These are phyloP conservation scores for Amyloporia xantha DNA, from an alignment of 768 basidiomycete genomes.

Conservation along the genomic window DNA sequence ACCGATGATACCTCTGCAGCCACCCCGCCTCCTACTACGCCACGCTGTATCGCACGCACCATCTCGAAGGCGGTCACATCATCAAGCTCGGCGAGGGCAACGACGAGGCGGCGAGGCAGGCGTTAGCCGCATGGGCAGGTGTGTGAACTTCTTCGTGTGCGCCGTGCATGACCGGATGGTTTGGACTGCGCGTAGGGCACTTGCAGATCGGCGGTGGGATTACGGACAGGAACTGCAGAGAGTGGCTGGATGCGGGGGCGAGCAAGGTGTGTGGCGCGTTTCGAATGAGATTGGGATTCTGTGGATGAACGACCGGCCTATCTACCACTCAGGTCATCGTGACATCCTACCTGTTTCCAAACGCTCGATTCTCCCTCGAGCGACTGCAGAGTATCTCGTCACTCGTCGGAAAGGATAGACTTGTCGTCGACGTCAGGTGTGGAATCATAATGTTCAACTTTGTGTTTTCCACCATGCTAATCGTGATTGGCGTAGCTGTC, in stretches of 20 bases:
- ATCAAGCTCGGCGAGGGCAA: conserved; percentile 94
- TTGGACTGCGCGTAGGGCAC: conserved; percentile 38
- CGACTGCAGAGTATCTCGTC: conserved; percentile 55
- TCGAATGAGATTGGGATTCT: conserved; percentile 7
- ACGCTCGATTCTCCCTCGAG: conserved; percentile 69
- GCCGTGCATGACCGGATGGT: conserved; percentile 2
- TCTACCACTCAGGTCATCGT: conserved; percentile 76
- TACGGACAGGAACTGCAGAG: conserved; percentile 65
- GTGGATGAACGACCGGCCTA: not conserved
- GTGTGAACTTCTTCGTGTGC: conserved; percentile 12
- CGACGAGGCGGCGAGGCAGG: conserved; percentile 81
- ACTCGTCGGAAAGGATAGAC: conserved; percentile 70
- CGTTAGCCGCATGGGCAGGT: conserved; percentile 83
- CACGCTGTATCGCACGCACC: conserved; percentile 60
- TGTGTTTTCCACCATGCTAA: not conserved
- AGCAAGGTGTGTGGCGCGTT: conserved; percentile 58
- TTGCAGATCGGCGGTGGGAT: conserved; percentile 96
- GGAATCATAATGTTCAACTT: conserved; percentile 8
- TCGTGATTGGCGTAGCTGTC: conserved; percentile 53
- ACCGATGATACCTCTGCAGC: conserved; percentile 41
- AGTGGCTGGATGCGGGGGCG: conserved; percentile 87
- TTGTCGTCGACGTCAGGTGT: conserved; percentile 94
- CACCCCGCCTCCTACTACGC: conserved; percentile 79
- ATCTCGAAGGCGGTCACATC: conserved; percentile 83
- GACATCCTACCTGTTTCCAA: conserved; percentile 93